Evolutionary conservation across 805 yeast genomes (phyloP).

Genomic region (Cyberlindnera mississippiensis): DNA sequence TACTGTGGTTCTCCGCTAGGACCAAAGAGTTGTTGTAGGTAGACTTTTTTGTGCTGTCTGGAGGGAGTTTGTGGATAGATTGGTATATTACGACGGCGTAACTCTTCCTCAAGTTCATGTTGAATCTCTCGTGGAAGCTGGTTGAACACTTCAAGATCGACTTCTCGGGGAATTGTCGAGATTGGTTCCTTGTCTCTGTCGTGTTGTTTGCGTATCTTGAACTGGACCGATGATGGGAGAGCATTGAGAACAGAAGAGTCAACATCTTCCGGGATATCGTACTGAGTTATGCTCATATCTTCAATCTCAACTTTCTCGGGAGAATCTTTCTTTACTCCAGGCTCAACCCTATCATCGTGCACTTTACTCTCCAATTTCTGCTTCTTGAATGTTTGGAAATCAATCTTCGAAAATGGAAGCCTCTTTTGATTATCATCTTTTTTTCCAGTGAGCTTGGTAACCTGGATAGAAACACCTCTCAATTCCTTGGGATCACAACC

Average conservation of each 20-base stretch:
- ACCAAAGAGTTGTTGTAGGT: constrained; percentile 24
- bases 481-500: constrained; percentile 63
- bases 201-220: constrained; percentile 15
- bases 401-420: constrained; percentile 31
- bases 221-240: constrained; percentile 21
- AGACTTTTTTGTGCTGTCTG: constrained; percentile 15
- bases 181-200: constrained; percentile 19
- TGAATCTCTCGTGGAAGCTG: constrained; percentile 64
- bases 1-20: constrained; percentile 12
- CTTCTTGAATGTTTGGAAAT: constrained; percentile 9
- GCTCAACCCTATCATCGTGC: neutral
- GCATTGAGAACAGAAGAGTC: constrained; percentile 27
- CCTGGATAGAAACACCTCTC: constrained; percentile 74
- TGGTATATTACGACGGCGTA: constrained; percentile 37
- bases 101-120: constrained; percentile 53
- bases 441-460: constrained; percentile 49
- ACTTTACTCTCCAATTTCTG: constrained; percentile 3
- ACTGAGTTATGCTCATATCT: constrained; percentile 15
- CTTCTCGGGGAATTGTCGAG: constrained; percentile 29
- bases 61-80: constrained; percentile 22
- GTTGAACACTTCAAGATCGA: constrained; percentile 63
- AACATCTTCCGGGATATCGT: constrained; percentile 28
- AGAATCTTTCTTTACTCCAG: neutral
- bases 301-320: neutral
- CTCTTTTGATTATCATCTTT: constrained; percentile 30